Percentiles rank a stretch among this genome's conserved stretches.
These are phyloP conservation scores for Sarocladiaceae sp. DNA, from an alignment of 2,329 filamentous ascomycete species.

Conservation along the genomic window DNA sequence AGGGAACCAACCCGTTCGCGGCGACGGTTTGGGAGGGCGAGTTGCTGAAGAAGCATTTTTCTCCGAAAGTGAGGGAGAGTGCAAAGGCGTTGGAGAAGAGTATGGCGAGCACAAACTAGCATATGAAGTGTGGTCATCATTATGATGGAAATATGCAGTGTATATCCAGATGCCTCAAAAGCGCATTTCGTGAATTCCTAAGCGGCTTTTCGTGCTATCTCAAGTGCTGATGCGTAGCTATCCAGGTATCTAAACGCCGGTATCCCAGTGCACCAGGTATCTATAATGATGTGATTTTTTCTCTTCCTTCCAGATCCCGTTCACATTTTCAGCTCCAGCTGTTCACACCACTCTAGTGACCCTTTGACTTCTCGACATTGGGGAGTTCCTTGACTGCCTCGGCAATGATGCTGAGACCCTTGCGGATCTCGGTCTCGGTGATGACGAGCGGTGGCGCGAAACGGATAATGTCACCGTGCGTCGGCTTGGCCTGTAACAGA, in stretches of 20 bases:
- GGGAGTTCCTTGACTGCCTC: slow-evolving; percentile 79
- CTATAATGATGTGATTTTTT: neutral
- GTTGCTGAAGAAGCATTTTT: slow-evolving; percentile 76
- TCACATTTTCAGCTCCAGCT: neutral
- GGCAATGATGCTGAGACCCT: slow-evolving; percentile 71
- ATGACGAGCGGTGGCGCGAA: slow-evolving; percentile 96
- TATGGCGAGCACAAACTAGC: slow-evolving; percentile 39
- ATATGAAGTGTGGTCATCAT: too few species aligned
- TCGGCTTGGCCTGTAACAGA: slow-evolving; percentile 77
- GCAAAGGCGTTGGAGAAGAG: slow-evolving; percentile 63
- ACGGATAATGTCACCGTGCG: slow-evolving; percentile 96
- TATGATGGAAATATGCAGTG: too few species aligned
- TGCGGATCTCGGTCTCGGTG: slow-evolving; percentile 75
- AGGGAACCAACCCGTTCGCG: slow-evolving; percentile 85
- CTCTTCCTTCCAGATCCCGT: neutral
- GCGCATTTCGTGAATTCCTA: too few species aligned
- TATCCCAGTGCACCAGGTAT: neutral
- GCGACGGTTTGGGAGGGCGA: slow-evolving; percentile 92
- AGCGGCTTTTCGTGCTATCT: too few species aligned
- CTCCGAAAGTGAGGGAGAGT: slow-evolving; percentile 75
- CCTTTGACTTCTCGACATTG: slow-evolving; percentile 33
- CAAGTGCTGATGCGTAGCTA: too few species aligned
- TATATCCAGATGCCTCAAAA: too few species aligned
- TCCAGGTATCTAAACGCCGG: slow-evolving; percentile 5
- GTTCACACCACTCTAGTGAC: slow-evolving; percentile 23